Percentiles rank a stretch among this genome's conserved stretches.
Evolutionary conservation across 2,329 filamentous ascomycete species (phyloP).

Genomic region (Trichoderma oligosporum): DNA sequence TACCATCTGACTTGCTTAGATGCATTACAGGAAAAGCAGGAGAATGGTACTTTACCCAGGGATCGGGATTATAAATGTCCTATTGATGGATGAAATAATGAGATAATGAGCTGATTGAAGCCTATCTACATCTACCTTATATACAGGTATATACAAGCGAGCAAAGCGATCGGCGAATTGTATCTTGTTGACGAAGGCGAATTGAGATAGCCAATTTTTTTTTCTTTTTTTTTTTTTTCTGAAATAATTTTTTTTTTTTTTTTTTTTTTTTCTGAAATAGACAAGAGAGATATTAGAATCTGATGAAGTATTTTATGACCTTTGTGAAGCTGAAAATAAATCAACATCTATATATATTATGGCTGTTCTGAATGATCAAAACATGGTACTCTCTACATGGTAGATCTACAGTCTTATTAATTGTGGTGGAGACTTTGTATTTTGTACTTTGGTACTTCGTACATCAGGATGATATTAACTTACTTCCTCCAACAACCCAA

Average conservation of each 20-base stretch:
- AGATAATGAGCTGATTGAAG: background rate
- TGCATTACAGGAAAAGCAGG: constrained; percentile 54
- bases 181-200: background rate
- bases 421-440: background rate
- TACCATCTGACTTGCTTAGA: constrained; percentile 69
- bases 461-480: background rate
- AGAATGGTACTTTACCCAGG: constrained; percentile 44
- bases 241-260: too few relatives aligned
- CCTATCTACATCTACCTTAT: background rate
- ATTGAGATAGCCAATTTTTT: background rate
- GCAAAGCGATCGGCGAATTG: background rate
- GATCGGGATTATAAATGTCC: constrained; percentile 54
- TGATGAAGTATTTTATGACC: background rate
- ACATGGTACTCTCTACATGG: too few relatives aligned
- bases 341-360: too few relatives aligned
- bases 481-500: background rate
- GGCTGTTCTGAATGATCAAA: too few relatives aligned
- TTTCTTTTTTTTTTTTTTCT: background rate
- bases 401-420: too few relatives aligned
- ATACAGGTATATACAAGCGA: background rate
- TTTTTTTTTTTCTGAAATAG: background rate
- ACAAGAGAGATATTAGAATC: constrained; percentile 3
- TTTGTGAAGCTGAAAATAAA: too few relatives aligned
- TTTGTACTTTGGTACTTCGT: background rate
- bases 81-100: constrained; percentile 44